These are phyloP conservation scores for Taphrina wiesneri DNA, from an alignment of 1,139 yeast genomes.

Conservation along the genomic window DNA sequence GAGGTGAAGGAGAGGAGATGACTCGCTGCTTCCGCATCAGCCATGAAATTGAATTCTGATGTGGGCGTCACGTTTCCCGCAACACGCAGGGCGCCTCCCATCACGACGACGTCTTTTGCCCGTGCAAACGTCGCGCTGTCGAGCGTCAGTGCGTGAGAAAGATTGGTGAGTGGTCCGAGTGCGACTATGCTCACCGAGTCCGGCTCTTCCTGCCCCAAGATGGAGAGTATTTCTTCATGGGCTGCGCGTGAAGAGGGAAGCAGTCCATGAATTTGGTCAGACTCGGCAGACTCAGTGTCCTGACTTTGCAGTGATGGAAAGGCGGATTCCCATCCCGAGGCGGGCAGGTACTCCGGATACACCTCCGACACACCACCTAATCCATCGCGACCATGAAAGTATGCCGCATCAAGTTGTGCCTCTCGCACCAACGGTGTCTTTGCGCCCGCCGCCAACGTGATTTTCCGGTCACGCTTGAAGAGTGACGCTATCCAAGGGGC, in stretches of 20 bases:
- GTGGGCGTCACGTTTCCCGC: conserved; percentile 50
- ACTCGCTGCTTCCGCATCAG: conserved; percentile 50
- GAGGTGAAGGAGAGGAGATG: conserved; percentile 47
- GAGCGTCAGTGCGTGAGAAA: conserved; percentile 49
- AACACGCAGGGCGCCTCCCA: conserved; percentile 49
- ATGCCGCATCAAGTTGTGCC: conserved; percentile 47
- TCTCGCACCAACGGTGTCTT: conserved; percentile 43
- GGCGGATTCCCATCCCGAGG: conserved; percentile 43
- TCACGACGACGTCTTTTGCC: conserved; percentile 46
- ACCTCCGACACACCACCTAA: conserved; percentile 48
- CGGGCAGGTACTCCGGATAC: conserved; percentile 47
- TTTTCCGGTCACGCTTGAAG: conserved; percentile 37
- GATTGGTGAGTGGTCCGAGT: conserved; percentile 50
- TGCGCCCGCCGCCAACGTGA: conserved; percentile 47
- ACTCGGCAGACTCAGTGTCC: no score
- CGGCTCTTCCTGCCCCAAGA: conserved; percentile 46
- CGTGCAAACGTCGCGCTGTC: conserved; percentile 47
- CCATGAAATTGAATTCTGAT: conserved; percentile 51
- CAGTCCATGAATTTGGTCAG: neutral
- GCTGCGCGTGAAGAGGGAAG: conserved; percentile 41
- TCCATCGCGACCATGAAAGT: conserved; percentile 51
- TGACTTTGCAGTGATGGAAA: conserved; percentile 51
- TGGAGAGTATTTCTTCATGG: conserved; percentile 46
- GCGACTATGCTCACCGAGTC: conserved; percentile 48
- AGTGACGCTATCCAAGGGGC: conserved; percentile 30